phyloP scores from a whole-genome alignment of 768 basidiomycete genomes.

The Podaxis sp. region DNA sequence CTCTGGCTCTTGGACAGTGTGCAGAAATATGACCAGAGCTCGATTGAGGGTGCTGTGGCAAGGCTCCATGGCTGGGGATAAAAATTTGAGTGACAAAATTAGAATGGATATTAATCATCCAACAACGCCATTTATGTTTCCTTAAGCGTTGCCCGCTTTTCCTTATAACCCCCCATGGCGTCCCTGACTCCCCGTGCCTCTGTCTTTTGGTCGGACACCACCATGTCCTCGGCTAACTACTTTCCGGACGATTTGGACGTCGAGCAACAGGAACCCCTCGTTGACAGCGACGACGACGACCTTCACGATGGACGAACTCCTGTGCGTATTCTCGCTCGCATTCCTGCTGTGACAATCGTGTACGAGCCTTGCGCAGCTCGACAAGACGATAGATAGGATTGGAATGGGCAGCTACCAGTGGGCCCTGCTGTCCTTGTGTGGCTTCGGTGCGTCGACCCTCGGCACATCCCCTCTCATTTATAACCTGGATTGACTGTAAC shows the following conservation, averaged over 20 bases:
- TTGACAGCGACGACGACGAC: constrained; percentile 26
- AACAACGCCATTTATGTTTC: neutral
- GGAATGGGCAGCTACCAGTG: constrained; percentile 92
- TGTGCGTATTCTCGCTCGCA: constrained; percentile 24
- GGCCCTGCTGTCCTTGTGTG: constrained; percentile 80
- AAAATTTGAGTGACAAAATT: neutral
- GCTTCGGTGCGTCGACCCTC: constrained; percentile 64
- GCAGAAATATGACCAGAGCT: neutral
- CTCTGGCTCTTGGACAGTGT: neutral
- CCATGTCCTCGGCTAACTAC: constrained; percentile 34
- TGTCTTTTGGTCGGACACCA: constrained; percentile 17
- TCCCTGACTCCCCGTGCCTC: constrained; percentile 18
- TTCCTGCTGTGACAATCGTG: constrained; percentile 13
- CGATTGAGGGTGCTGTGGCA: neutral
- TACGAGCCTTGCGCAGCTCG: constrained; percentile 40
- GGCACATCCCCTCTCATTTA: neutral
- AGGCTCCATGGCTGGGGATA: neutral
- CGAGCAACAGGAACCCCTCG: constrained; percentile 35
- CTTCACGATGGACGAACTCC: constrained; percentile 48
- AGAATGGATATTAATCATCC: neutral
- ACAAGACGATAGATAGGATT: constrained; percentile 86
- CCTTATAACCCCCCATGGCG: constrained; percentile 13
- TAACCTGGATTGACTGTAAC: constrained; percentile 2
- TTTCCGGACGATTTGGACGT: constrained; percentile 36
- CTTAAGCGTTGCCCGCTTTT: neutral